phyloP scores from a whole-genome alignment of 257 asterid species.

The Ballota nigra region DNA sequence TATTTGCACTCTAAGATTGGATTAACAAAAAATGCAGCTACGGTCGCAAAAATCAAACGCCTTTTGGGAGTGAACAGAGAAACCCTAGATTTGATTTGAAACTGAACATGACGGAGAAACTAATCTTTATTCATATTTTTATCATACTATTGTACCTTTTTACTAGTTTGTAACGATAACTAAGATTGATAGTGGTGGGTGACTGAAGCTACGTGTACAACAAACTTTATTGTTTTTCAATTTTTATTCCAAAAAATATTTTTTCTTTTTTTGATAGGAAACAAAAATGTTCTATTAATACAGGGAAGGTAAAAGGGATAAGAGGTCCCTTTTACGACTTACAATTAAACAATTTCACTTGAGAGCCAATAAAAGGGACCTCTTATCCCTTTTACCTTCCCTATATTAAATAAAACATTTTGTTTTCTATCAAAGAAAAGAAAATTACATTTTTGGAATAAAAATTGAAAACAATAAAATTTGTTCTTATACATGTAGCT shows the following conservation, averaged over 20 bases:
- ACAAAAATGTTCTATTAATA: too few species aligned
- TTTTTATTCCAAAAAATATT: not conserved
- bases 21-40: slow-evolving; percentile 10
- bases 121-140: not conserved
- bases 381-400: too few species aligned
- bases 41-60: not conserved
- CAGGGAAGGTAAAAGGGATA: too few species aligned
- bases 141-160: not conserved
- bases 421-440: too few species aligned
- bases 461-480: too few species aligned
- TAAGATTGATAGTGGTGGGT: not conserved
- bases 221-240: not conserved
- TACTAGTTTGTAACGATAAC: not conserved
- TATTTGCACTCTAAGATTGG: not conserved
- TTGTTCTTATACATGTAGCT: too few species aligned
- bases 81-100: slow-evolving; percentile 22
- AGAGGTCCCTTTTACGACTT: too few species aligned
- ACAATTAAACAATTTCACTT: too few species aligned
- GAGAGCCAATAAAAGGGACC: too few species aligned
- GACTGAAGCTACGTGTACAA: not conserved
- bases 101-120: not conserved
- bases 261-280: not conserved
- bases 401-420: too few species aligned
- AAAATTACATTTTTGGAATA: too few species aligned
- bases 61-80: slow-evolving; percentile 4